Base-by-base conservation (phyloP, 1,284 basidiomycete genomes). In the Moesziomyces sp. region DNA sequence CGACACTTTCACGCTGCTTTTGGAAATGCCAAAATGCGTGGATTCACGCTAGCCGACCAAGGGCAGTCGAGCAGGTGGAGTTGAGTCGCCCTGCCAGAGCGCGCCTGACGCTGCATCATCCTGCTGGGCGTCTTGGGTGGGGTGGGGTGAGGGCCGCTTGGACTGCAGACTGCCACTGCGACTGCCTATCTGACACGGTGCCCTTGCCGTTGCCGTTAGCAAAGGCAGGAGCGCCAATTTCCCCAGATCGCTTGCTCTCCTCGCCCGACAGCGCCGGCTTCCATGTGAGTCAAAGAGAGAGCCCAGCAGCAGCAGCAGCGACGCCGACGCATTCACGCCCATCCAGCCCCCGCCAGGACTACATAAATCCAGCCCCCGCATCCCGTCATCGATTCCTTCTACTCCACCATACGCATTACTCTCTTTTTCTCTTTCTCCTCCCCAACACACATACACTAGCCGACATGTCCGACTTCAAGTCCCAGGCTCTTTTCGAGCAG, bases 401-500 rank as follows among this genome's bases (percentile, higher is more conserved):
- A 42, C 38, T 46, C 51, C 46, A 43, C 38, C 52, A 69, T 11
- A 30, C 30, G 30, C 30, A 38, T 24, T 19, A 21, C 35, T 46
- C 14, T 6, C n/a, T 16, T 14, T 44, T n/a, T 33, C n/a, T 18
- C 28, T 11, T 38, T 51, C 28, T 21, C 46, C 44, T 11, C 44
- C 47, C 42, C 40, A 24, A 38, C 40, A 55, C 14, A 30, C 43
- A 44, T 13, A 46, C 19, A 49, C 53, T 24, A 69, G 42, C 46
- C 58, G 78, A 24, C 53, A 83, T 83, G 81, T 62, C 71, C 46
- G 79, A 82, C 46, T 81, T 81, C 77, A 83, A 82, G 76, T 75
- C 79, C 45, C 60, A 77, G 71, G 61, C 69, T 55, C 76, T 80
- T 48, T 82, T 83, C 78, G 55, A 83, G 67, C 86, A 85, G 49